A percentile compares a stretch with the other conserved stretches of the same genome.
Evolutionary conservation across 1,284 basidiomycete genomes (phyloP).

Genomic region (Cryptococcus depauperatus): DNA sequence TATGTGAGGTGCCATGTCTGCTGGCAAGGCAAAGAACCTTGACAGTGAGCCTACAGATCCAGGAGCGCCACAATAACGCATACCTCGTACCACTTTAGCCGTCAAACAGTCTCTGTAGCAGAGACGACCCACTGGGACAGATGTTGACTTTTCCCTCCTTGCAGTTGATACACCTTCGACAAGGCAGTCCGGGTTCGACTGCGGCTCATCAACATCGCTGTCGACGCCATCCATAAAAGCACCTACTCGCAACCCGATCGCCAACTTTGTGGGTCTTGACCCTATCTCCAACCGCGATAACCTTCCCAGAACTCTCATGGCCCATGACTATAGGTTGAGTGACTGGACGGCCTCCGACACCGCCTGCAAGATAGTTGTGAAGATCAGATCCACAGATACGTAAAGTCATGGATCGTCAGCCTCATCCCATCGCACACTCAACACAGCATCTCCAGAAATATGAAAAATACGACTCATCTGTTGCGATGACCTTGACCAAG

Average conservation of each 20-base stretch:
- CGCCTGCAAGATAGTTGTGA: constrained; percentile 38
- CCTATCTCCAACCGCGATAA: constrained; percentile 39
- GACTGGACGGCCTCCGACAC: constrained; percentile 40
- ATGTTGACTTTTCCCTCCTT: constrained; percentile 67
- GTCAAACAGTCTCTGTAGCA: not conserved
- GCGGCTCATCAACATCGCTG: not conserved
- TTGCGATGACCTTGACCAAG: constrained; percentile 36
- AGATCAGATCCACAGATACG: constrained; percentile 41
- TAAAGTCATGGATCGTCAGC: constrained; percentile 9
- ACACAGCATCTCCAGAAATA: not conserved
- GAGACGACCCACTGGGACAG: constrained; percentile 23
- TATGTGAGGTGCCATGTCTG: constrained; percentile 43
- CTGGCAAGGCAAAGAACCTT: constrained; percentile 36
- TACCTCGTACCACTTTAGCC: constrained; percentile 15
- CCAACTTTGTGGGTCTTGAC: constrained; percentile 44
- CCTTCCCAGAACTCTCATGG: constrained; percentile 43
- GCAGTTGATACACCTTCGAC: constrained; percentile 43
- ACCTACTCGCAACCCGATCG: constrained; percentile 47
- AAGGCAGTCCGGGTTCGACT: constrained; percentile 55
- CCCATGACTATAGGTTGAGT: constrained; percentile 44
- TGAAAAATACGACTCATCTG: constrained; percentile 21
- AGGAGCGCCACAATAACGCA: constrained; percentile 38
- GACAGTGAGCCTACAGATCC: constrained; percentile 37
- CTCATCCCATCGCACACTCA: not conserved
- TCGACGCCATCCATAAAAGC: not conserved